These are phyloP conservation scores for Canavalia gladiata DNA, from an alignment of 306 rosid species.

Conservation along the genomic window DNA sequence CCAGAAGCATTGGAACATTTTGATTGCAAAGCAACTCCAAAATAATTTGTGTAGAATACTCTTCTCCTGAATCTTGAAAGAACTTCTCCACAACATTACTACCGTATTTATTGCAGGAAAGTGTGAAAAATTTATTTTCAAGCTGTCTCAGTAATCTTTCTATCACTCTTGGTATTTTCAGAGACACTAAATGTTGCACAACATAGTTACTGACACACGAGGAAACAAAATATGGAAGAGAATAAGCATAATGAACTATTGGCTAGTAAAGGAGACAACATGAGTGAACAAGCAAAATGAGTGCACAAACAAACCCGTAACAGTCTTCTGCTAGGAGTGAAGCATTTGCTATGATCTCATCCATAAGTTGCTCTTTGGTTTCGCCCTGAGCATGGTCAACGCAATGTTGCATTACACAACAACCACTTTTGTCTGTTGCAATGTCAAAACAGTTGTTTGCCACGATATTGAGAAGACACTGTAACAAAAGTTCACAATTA, in stretches of 20 bases:
- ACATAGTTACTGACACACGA: conserved; percentile 62
- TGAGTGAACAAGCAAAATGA: too few species aligned
- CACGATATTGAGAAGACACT: conserved; percentile 56
- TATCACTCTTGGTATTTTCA: conserved; percentile 45
- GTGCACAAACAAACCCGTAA: conserved; percentile 60
- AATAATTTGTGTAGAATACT: conserved; percentile 41
- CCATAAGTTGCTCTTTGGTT: conserved; percentile 44
- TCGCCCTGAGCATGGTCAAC: conserved; percentile 53
- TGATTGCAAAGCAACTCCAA: conserved; percentile 51
- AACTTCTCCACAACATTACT: conserved; percentile 75
- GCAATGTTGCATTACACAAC: conserved; percentile 64
- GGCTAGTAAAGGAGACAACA: background rate
- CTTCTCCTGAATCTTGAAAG: conserved; percentile 45
- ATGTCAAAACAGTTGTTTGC: conserved; percentile 48
- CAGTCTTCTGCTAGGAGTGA: conserved; percentile 51
- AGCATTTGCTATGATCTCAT: conserved; percentile 49
- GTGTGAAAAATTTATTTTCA: conserved; percentile 46
- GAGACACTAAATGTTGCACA: conserved; percentile 59
- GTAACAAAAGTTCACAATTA: conserved; percentile 41
- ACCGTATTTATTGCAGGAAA: conserved; percentile 63
- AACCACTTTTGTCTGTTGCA: conserved; percentile 64
- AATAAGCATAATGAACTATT: conserved; percentile 5
- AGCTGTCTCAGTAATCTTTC: conserved; percentile 48
- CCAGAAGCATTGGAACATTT: conserved; percentile 50
- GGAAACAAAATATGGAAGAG: conserved; percentile 8